phyloP scores from a whole-genome alignment of 768 basidiomycete species.

The Mycena vitilis region DNA sequence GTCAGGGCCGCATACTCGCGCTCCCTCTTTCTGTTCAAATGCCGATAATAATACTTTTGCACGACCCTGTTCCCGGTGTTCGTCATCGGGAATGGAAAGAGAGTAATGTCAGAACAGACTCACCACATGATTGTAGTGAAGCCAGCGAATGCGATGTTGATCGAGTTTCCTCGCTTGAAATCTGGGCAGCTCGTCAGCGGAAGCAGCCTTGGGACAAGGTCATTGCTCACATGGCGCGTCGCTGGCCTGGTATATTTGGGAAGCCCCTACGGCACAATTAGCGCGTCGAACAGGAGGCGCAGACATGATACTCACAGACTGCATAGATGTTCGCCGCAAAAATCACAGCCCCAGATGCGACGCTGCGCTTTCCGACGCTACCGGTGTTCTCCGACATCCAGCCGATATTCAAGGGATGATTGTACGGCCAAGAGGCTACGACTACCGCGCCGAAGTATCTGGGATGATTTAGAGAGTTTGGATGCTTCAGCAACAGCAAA shows the following conservation, averaged over 20 bases:
- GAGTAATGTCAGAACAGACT: neutral
- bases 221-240: conserved; percentile 47
- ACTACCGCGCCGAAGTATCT: conserved; percentile 49
- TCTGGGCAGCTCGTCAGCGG: conserved; percentile 33
- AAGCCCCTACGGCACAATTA: conserved; percentile 28
- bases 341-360: conserved; percentile 51
- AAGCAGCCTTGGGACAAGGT: neutral
- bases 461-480: neutral
- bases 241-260: conserved; percentile 50
- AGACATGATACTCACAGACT: conserved; percentile 33
- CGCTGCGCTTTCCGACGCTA: conserved; percentile 38
- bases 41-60: conserved; percentile 47
- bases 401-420: conserved; percentile 53
- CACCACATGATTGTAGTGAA: conserved; percentile 47
- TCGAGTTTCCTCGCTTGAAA: conserved; percentile 50
- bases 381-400: conserved; percentile 56
- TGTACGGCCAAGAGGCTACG: conserved; percentile 52
- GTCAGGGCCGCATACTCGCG: conserved; percentile 36
- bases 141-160: conserved; percentile 50
- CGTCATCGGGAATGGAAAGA: neutral
- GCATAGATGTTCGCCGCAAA: conserved; percentile 48
- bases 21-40: conserved; percentile 43
- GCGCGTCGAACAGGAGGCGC: neutral
- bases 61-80: conserved; percentile 32
- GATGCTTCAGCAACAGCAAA: neutral